Evolutionary conservation across 768 basidiomycete genomes (phyloP).

Genomic region (Leccinum subtestaceum): DNA sequence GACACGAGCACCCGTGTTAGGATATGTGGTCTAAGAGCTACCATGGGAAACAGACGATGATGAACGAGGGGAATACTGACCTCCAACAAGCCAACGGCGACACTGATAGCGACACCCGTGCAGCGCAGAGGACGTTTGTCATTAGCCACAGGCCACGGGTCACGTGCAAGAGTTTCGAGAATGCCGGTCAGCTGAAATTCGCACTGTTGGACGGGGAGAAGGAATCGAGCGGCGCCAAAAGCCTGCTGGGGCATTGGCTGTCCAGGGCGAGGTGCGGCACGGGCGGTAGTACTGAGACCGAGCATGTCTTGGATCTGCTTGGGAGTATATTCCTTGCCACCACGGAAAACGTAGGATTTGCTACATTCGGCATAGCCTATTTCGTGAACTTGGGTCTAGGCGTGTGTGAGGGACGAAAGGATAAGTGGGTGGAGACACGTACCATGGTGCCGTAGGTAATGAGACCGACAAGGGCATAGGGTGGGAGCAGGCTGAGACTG

Average conservation of each 20-base stretch:
- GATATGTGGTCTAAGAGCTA: conserved; percentile 67
- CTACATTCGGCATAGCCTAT: conserved; percentile 94
- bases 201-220: conserved; percentile 87
- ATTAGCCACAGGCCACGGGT: conserved; percentile 96
- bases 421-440: conserved; percentile 19
- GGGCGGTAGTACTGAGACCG: conserved; percentile 67
- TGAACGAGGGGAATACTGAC: conserved; percentile 33
- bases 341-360: conserved; percentile 99
- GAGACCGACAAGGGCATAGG: conserved; percentile 90
- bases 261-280: conserved; percentile 83
- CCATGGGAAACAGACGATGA: background rate
- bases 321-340: conserved; percentile 91
- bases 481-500: conserved; percentile 88
- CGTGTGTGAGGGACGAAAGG: background rate
- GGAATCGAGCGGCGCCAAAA: conserved; percentile 85
- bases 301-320: conserved; percentile 99
- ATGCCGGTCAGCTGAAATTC: conserved; percentile 96
- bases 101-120: conserved; percentile 91
- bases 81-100: conserved; percentile 91
- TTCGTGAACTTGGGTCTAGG: conserved; percentile 97
- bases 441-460: conserved; percentile 99
- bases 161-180: conserved; percentile 80
- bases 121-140: conserved; percentile 92
- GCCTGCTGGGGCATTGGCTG: conserved; percentile 78
- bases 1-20: conserved; percentile 93